Percentiles rank a stretch among this genome's conserved stretches.
phyloP scores from a whole-genome alignment of 2,329 filamentous ascomycete species.

The Xylariaceae sp. region DNA sequence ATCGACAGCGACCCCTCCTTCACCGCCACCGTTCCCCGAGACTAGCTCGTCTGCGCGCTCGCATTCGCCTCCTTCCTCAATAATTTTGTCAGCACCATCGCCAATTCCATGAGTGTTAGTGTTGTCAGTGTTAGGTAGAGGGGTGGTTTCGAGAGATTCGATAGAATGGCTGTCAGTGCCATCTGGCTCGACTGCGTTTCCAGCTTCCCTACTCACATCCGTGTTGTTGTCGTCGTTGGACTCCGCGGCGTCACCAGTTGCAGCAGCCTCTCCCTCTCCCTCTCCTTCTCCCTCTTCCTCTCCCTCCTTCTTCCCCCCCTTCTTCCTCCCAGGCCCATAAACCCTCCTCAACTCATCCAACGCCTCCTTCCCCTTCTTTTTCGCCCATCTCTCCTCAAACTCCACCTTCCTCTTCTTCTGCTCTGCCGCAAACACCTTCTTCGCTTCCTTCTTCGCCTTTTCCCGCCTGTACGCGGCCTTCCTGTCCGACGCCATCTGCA shows the following conservation, averaged over 20 bases:
- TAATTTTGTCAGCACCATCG: no score
- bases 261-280: background rate
- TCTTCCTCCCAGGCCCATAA: background rate
- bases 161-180: no score
- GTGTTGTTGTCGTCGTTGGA: background rate
- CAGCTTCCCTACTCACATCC: background rate
- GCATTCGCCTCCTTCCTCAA: no score
- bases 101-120: no score
- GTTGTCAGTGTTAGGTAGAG: no score
- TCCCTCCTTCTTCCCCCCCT: background rate
- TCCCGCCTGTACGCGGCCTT: constrained; percentile 14
- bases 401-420: constrained; percentile 12
- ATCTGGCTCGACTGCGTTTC: background rate
- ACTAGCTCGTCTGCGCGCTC: no score
- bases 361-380: constrained; percentile 4
- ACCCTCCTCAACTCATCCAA: constrained; percentile 1
- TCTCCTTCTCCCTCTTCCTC: background rate
- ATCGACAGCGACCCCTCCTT: no score
- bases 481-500: constrained; percentile 16
- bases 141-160: no score
- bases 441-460: constrained; percentile 1
- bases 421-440: constrained; percentile 9
- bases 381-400: constrained; percentile 15
- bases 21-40: no score
- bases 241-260: no score